These are phyloP conservation scores for Solanum lycopersicoides DNA, from an alignment of 257 asterid species.

Conservation along the genomic window DNA sequence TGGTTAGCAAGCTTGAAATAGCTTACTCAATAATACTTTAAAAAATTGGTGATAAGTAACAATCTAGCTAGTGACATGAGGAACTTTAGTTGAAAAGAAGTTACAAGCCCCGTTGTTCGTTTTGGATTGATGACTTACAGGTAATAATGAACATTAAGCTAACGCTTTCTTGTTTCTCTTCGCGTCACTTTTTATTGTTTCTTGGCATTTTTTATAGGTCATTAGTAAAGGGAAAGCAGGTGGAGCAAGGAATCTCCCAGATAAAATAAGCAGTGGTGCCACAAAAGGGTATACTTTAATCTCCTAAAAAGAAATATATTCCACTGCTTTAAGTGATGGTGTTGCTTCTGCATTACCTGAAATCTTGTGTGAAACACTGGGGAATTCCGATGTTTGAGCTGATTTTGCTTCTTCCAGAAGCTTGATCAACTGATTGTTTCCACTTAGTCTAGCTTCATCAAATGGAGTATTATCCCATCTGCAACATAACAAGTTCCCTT, in stretches of 20 bases:
- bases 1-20: background rate
- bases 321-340: background rate
- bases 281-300: background rate
- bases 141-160: background rate
- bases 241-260: background rate
- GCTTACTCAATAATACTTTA: background rate
- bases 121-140: background rate
- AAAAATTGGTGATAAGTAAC: background rate
- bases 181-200: background rate
- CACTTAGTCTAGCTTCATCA: constrained; percentile 65
- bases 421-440: constrained; percentile 60
- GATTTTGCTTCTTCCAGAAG: constrained; percentile 64
- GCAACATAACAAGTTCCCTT: constrained; percentile 9
- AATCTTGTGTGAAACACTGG: constrained; percentile 20
- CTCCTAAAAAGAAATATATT: background rate
- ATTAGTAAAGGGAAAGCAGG: background rate
- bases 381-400: constrained; percentile 32
- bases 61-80: background rate
- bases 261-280: background rate
- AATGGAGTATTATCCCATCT: constrained; percentile 86
- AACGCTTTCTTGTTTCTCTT: background rate
- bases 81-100: background rate
- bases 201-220: background rate
- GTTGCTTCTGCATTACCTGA: constrained; percentile 33
- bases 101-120: background rate